Evolutionary conservation across 2,329 filamentous ascomycete species (phyloP).

Genomic region (Rhexocercosporidium sp.): DNA sequence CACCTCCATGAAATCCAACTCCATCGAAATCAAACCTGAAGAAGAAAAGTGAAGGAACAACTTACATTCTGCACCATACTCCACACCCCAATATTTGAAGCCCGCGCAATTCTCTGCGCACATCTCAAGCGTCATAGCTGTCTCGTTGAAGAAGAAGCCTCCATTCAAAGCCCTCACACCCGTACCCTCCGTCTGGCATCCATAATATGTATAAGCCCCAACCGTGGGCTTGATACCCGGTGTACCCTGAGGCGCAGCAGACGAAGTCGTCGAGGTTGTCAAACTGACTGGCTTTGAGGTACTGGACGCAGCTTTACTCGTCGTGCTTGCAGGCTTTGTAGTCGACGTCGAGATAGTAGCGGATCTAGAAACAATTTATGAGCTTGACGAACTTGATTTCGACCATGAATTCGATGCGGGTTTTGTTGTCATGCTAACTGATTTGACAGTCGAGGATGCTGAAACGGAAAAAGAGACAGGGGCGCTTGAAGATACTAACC

Average conservation of each 20-base stretch:
- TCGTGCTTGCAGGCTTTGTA: not conserved
- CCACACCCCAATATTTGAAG: conserved; percentile 45
- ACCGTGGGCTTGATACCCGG: conserved; percentile 11
- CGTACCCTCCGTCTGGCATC: conserved; percentile 16
- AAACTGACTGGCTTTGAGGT: not conserved
- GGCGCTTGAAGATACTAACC: conserved; percentile 14
- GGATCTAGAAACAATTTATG: not conserved
- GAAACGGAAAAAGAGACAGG: not conserved
- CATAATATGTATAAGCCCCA: conserved; percentile 3
- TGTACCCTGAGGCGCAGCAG: not conserved
- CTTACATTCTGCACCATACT: conserved; percentile 44
- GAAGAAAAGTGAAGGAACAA: not conserved
- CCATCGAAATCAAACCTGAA: not conserved
- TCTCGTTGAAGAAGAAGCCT: conserved; percentile 26
- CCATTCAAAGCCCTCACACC: conserved; percentile 14
- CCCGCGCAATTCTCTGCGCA: conserved; percentile 39
- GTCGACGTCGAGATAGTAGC: not conserved
- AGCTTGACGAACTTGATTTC: conserved; percentile 1
- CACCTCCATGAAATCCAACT: not conserved
- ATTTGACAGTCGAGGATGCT: not conserved
- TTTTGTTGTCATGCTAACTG: not conserved
- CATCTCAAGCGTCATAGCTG: conserved; percentile 41
- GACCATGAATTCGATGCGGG: not conserved
- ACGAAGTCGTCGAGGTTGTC: conserved; percentile 7
- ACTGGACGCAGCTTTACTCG: not conserved